Percentiles rank a stretch among this genome's conserved stretches.
Conservation (phyloP, 2,329 filamentous ascomycete species). For the Microcera coccophila region DNA sequence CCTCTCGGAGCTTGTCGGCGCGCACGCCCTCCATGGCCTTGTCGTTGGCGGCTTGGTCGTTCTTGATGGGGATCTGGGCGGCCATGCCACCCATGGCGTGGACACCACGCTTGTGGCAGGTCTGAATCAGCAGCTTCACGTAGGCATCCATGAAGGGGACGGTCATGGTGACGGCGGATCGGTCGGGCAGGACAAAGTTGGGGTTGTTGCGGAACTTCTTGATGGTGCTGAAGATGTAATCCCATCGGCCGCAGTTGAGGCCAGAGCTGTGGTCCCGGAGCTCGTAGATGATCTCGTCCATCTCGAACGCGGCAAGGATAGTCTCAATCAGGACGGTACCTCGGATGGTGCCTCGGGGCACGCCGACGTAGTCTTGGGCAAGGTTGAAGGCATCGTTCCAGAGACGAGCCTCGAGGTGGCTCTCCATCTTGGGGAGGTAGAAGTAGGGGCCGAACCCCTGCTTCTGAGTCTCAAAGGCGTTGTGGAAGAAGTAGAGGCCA, state of each 20-base stretch:
- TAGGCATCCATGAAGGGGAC: constrained; percentile 98
- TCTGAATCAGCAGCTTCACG: constrained; percentile 93
- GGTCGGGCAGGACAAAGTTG: constrained; percentile 89
- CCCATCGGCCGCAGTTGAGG: constrained; percentile 97
- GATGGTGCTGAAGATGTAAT: constrained; percentile 99
- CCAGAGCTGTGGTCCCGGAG: constrained; percentile 93
- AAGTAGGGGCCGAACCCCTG: constrained; percentile 91
- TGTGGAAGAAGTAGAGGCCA: constrained; percentile 98
- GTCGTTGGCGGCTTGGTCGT: constrained; percentile 85
- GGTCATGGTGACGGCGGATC: constrained; percentile 91
- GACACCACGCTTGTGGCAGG: constrained; percentile 93
- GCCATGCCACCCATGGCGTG: constrained; percentile 99
- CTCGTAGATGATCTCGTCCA: constrained; percentile 99
- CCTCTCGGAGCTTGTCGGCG: constrained; percentile 94
- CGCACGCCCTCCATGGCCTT: constrained; percentile 90
- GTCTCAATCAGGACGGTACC: constrained; percentile 97
- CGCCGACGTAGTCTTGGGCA: constrained; percentile 85
- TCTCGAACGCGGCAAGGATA: constrained; percentile 95
- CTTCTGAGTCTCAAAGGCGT: constrained; percentile 81
- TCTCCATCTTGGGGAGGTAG: constrained; percentile 97
- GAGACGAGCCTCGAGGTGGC: constrained; percentile 89
- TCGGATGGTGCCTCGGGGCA: constrained; percentile 87
- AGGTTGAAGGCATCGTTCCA: constrained; percentile 99
- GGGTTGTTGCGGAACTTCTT: constrained; percentile 98
- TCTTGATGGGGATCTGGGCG: constrained; percentile 97